These are phyloP conservation scores for Mucor saturninus DNA, from an alignment of 371 early-diverging fungal species.

Conservation along the genomic window DNA sequence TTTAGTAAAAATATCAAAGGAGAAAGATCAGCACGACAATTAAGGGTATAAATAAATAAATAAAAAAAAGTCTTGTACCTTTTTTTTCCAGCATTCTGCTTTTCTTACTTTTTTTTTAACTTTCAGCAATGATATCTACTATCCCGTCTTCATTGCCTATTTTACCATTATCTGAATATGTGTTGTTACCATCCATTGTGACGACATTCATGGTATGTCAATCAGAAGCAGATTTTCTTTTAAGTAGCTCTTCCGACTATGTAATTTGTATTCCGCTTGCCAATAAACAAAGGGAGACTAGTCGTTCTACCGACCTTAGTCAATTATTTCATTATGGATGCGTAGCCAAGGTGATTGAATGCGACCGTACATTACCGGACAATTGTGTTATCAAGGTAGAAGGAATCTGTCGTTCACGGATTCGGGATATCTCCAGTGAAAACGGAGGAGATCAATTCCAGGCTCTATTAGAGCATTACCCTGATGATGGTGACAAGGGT, in stretches of 20 bases:
- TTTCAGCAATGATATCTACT: not conserved
- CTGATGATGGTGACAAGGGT: not conserved
- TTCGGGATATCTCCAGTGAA: constrained; percentile 27
- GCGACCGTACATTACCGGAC: constrained; percentile 32
- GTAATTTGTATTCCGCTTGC: constrained; percentile 36
- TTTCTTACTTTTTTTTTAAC: not conserved
- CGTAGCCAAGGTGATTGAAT: constrained; percentile 32
- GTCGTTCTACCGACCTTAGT: constrained; percentile 12
- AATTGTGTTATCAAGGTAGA: constrained; percentile 27
- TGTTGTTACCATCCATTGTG: constrained; percentile 39
- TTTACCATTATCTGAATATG: constrained; percentile 32
- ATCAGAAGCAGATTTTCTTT: constrained; percentile 23
- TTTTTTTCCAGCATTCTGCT: not conserved
- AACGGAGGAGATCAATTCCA: constrained; percentile 21
- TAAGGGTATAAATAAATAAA: not conserved
- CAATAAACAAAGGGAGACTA: not conserved
- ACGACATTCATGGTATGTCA: constrained; percentile 20
- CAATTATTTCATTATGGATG: constrained; percentile 33
- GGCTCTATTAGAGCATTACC: constrained; percentile 25
- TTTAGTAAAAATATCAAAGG: not conserved
- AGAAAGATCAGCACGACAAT: constrained; percentile 6
- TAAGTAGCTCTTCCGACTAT: constrained; percentile 5
- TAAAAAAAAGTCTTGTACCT: not conserved
- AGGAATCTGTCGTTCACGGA: constrained; percentile 41
- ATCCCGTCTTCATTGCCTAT: constrained; percentile 25